These are phyloP conservation scores for Saccharomycopsis vini DNA, from an alignment of 805 yeast species.

Conservation along the genomic window DNA sequence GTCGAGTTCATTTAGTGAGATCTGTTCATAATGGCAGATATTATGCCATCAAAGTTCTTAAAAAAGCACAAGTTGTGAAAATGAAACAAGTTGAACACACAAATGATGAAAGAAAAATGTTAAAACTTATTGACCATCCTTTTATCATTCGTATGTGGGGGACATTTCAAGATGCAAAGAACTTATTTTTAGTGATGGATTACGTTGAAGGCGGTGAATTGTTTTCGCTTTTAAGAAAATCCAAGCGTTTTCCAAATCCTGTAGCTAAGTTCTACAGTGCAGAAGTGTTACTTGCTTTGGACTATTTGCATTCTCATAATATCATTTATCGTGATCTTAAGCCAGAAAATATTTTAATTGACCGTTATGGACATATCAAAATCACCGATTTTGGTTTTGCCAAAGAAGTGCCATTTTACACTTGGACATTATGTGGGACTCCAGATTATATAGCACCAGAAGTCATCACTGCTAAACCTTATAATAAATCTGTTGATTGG, in stretches of 20 bases:
- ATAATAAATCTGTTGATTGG: conserved; percentile 95
- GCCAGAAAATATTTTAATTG: conserved; percentile 85
- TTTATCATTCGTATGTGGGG: conserved; percentile 95
- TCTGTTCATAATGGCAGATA: conserved; percentile 84
- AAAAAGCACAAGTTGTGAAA: conserved; percentile 78
- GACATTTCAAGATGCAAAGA: conserved; percentile 80
- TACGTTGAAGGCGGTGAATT: conserved; percentile 95
- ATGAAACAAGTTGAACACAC: conserved; percentile 96
- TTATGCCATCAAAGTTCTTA: conserved; percentile 87
- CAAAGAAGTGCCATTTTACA: conserved; percentile 82
- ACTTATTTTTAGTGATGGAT: conserved; percentile 92
- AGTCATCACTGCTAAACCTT: conserved; percentile 87
- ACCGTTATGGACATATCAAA: conserved; percentile 83
- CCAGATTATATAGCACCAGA: conserved; percentile 97
- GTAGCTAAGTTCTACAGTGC: conserved; percentile 96
- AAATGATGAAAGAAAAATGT: conserved; percentile 86
- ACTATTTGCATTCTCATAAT: conserved; percentile 76
- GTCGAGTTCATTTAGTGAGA: conserved; percentile 83
- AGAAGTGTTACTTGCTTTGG: conserved; percentile 77
- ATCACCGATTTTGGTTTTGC: conserved; percentile 94
- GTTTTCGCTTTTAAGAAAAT: conserved; percentile 74
- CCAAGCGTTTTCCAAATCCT: conserved; percentile 88
- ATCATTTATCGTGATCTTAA: conserved; percentile 87
- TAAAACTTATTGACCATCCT: conserved; percentile 81
- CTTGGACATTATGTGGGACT: conserved; percentile 91